These are phyloP conservation scores for Raffaelea ambrosiae DNA, from an alignment of 2,329 filamentous ascomycete genomes.

Conservation along the genomic window DNA sequence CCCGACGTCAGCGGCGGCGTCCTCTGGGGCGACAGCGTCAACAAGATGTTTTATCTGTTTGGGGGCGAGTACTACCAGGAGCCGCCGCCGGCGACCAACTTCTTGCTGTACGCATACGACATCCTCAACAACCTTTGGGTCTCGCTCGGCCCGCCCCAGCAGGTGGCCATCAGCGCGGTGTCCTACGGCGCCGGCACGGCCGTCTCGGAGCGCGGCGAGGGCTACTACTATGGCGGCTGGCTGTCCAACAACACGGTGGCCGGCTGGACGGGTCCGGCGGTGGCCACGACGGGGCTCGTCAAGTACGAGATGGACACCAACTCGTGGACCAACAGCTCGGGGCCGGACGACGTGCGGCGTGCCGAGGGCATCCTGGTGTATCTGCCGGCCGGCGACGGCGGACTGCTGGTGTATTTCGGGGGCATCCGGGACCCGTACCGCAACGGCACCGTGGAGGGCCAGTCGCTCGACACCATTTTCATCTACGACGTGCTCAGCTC, in stretches of 20 bases:
- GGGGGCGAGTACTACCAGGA: conserved; percentile 45
- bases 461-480: conserved; percentile 42
- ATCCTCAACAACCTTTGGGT: conserved; percentile 48
- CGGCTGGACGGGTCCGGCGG: conserved; percentile 38
- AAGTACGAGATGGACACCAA: conserved; percentile 47
- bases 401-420: conserved; percentile 54
- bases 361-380: conserved; percentile 54
- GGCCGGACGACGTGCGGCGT: conserved; percentile 41
- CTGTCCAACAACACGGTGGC: conserved; percentile 43
- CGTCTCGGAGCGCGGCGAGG: conserved; percentile 44
- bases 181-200: conserved; percentile 50
- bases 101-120: conserved; percentile 50
- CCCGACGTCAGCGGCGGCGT: conserved; percentile 36
- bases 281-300: conserved; percentile 43
- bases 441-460: conserved; percentile 37
- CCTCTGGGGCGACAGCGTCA: conserved; percentile 52
- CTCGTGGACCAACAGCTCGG: conserved; percentile 42
- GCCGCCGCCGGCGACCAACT: conserved; percentile 29
- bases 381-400: conserved; percentile 49
- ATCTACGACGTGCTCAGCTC: conserved; percentile 52
- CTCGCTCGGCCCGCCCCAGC: conserved; percentile 27
- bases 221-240: conserved; percentile 57
- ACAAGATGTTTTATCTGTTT: conserved; percentile 55
- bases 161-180: conserved; percentile 31
- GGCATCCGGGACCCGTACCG: conserved; percentile 39